Conservation (phyloP, 192 early-diverging fungal species). For the Backusella westeae region DNA sequence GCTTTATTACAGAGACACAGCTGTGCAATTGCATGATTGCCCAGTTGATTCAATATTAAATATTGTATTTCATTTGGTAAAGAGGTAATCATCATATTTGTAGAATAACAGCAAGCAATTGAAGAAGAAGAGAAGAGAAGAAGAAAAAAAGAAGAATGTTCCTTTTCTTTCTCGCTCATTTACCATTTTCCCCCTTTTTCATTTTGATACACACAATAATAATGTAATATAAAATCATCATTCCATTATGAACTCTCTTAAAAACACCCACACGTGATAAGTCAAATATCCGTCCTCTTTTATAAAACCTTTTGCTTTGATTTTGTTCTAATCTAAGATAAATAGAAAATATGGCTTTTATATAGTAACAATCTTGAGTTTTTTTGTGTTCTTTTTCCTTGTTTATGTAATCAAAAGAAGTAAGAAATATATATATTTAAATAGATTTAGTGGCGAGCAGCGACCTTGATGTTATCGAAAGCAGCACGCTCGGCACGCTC, state of each 20-base stretch:
- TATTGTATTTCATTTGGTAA: conserved; percentile 3
- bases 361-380: neutral
- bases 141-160: neutral
- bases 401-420: conserved; percentile 3
- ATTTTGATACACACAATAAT: neutral
- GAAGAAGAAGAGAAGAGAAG: neutral
- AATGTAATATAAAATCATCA: neutral
- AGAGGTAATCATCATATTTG: neutral
- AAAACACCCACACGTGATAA: neutral
- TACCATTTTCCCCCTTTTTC: neutral
- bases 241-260: neutral
- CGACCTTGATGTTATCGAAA: conserved; percentile 58
- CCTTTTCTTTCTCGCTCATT: neutral
- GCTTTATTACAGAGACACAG: neutral
- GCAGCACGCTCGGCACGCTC: conserved; percentile 78
- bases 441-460: conserved; percentile 17
- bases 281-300: neutral
- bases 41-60: neutral
- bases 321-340: neutral
- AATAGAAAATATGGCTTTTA: neutral
- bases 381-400: conserved; percentile 2
- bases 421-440: conserved; percentile 5
- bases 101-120: neutral
- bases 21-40: neutral
- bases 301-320: neutral